Evolutionary conservation across 1,139 yeast species (phyloP), one percentile per base, ranked within the genome.

Genomic region (Candida glucosophila): DNA sequence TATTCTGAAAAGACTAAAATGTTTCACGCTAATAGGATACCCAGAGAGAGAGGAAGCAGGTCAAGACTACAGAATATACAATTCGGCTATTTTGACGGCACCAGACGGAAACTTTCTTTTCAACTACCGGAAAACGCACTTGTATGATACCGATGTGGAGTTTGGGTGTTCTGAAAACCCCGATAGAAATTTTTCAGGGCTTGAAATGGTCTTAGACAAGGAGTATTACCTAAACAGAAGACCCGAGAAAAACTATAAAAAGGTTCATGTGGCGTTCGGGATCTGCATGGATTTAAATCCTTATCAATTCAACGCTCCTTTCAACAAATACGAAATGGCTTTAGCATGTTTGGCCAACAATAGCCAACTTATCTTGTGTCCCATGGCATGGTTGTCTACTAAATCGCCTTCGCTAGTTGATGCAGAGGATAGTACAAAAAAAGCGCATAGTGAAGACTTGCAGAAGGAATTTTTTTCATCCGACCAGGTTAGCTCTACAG

Each of bases 271-370:
- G 1, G 68, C 75, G 22, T 62, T 86, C 30, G 96, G 95, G 0
- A 85, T 88, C n/a, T 88, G 96, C 48, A 88, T 86, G 97, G 97
- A 86, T 49, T 52, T 88, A 35, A 86, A 83, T 47, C 95, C 96
- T 0, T 80, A 82, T 48, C 67, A 80, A 44, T 88, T 86, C 47
- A 62, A 70, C 37, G 86, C 94, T 1, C 86, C 93, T 2, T 85
- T 82, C 51, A 62, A 67, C 22, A 64, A 60, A 18, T 85, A 68
- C 46, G 96, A 88, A 47, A 83, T 82, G 49, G 68, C 88, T 1
- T 47, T 53, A 15, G 58, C 64, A 27, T 76, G 83, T 32, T 47
- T 58, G 17, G 42, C 53, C 2, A 65, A 74, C 27, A 45, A 55
- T 11, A 69, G 73, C 0, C 60, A 67, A 21, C 51, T 88, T 32